Percentiles rank a stretch among this genome's conserved stretches.
These are phyloP conservation scores for Ogataea glucozyma DNA, from an alignment of 805 yeast species.

Conservation along the genomic window DNA sequence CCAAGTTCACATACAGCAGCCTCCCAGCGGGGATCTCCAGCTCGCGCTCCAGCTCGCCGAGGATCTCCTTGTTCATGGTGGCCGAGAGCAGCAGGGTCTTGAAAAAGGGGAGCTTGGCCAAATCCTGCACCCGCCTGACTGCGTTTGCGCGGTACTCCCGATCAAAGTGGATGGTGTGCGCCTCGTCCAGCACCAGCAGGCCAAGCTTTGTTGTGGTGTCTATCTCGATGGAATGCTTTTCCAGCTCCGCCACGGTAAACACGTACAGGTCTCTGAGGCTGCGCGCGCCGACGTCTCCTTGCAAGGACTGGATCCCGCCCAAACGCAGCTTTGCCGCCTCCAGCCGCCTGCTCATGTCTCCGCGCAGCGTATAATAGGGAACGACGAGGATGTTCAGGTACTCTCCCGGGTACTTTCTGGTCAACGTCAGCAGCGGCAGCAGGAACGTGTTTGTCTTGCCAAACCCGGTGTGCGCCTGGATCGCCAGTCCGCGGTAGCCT, in stretches of 20 bases:
- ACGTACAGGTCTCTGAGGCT: neutral
- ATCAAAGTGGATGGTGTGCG: neutral
- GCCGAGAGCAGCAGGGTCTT: neutral
- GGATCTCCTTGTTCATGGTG: neutral
- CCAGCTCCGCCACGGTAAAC: neutral
- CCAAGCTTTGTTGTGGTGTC: neutral
- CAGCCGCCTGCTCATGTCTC: neutral
- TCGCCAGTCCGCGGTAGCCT: neutral
- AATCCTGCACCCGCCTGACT: neutral
- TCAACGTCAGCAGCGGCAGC: neutral
- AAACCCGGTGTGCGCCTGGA: conserved; percentile 1
- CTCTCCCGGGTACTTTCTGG: neutral
- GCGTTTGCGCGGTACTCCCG: neutral
- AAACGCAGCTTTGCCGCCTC: neutral
- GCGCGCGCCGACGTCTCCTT: too few relatives aligned
- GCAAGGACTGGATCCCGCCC: neutral
- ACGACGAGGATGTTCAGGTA: neutral
- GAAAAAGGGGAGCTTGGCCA: neutral
- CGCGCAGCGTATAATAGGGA: neutral
- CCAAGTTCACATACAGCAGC: neutral
- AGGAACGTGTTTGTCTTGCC: neutral
- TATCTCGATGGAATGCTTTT: neutral
- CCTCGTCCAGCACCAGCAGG: neutral
- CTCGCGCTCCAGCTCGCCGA: neutral
- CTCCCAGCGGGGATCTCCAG: neutral